phyloP scores from a whole-genome alignment of 352 stramenopile genomes.

The Pythium pyrilobum region DNA sequence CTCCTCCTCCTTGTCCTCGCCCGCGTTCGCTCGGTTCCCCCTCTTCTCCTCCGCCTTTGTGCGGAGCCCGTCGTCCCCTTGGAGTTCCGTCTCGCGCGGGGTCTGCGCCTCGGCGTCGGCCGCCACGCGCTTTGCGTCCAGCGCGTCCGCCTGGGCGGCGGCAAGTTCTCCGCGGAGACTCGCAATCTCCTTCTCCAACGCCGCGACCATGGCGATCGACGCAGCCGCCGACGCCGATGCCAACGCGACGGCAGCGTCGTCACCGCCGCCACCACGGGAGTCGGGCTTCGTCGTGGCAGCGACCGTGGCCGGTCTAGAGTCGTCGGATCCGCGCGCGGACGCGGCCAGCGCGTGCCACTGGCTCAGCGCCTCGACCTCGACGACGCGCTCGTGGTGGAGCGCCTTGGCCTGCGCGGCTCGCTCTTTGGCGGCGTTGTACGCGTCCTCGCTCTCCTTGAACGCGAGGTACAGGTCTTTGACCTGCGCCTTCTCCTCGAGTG shows the following conservation, averaged over 20 bases:
- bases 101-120: neutral
- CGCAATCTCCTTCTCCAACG: constrained; percentile 14
- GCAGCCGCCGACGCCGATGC: no score
- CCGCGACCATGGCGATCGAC: neutral
- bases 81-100: no score
- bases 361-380: constrained; percentile 42
- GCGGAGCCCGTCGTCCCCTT: neutral
- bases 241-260: no score
- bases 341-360: constrained; percentile 40
- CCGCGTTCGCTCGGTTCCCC: neutral
- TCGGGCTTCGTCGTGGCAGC: neutral
- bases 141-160: neutral
- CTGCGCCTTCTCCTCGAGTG: constrained; percentile 72
- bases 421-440: constrained; percentile 39
- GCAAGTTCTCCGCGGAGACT: constrained; percentile 4
- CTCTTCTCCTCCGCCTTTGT: neutral
- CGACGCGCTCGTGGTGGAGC: constrained; percentile 36
- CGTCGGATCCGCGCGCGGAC: neutral
- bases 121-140: neutral
- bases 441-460: constrained; percentile 69
- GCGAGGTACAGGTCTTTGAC: constrained; percentile 71
- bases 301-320: neutral
- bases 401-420: constrained; percentile 32
- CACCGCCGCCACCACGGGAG: neutral
- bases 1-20: neutral